Conservation (phyloP, 2,329 filamentous ascomycete species). For the Xylaria sp. region DNA sequence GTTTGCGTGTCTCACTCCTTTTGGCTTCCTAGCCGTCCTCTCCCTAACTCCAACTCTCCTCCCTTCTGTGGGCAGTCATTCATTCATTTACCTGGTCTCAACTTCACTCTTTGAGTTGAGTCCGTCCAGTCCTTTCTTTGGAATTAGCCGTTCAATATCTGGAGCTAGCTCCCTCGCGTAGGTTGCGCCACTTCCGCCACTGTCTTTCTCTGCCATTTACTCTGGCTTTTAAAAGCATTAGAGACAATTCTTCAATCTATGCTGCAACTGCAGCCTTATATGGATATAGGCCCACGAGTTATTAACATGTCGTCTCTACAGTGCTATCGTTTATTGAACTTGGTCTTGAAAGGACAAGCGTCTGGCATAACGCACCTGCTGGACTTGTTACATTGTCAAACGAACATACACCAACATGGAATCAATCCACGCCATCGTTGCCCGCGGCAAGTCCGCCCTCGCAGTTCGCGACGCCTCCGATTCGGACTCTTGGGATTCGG, state of each 20-base stretch:
- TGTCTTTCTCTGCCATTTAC: slow-evolving; percentile 23
- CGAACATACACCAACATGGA: slow-evolving; percentile 44
- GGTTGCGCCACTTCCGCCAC: slow-evolving; percentile 24
- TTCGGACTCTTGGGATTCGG: slow-evolving; percentile 62
- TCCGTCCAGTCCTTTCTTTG: slow-evolving; percentile 59
- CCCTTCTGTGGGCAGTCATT: slow-evolving; percentile 53
- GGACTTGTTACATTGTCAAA: slow-evolving; percentile 38
- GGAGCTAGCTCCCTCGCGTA: slow-evolving; percentile 49
- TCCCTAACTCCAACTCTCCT: slow-evolving; percentile 52
- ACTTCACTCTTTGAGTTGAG: slow-evolving; percentile 61
- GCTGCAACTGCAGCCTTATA: neutral
- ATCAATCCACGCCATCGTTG: slow-evolving; percentile 52
- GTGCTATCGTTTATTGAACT: slow-evolving; percentile 31
- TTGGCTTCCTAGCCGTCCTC: slow-evolving; percentile 48
- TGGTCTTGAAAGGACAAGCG: slow-evolving; percentile 41
- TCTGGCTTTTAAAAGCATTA: slow-evolving; percentile 4
- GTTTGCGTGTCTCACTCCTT: slow-evolving; percentile 48
- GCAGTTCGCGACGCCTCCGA: slow-evolving; percentile 59
- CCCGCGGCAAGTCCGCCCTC: slow-evolving; percentile 56
- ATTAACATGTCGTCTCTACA: slow-evolving; percentile 29
- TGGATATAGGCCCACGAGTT: neutral
- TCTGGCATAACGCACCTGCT: slow-evolving; percentile 41
- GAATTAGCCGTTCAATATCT: slow-evolving; percentile 47
- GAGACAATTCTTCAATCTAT: slow-evolving; percentile 4
- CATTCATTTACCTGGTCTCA: slow-evolving; percentile 53